Evolutionary conservation across 2,329 filamentous ascomycete species (phyloP).

Genomic region (Xylaria sp.): DNA sequence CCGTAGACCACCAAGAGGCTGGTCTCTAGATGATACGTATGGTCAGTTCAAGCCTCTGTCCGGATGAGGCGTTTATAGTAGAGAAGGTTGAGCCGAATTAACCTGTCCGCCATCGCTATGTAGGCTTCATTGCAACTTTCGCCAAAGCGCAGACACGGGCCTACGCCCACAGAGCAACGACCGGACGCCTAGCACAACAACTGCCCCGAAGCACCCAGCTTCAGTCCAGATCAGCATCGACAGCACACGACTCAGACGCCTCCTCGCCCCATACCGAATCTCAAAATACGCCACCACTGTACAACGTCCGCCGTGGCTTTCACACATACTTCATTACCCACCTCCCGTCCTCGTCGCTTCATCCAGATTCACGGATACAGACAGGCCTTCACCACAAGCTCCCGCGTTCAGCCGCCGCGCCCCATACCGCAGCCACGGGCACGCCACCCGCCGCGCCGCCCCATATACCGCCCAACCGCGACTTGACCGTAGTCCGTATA

Average conservation of each 20-base stretch:
- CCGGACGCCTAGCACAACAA: slow-evolving; percentile 4
- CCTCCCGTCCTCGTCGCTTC: slow-evolving; percentile 87
- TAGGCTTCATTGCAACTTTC: slow-evolving; percentile 40
- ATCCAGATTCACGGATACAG: slow-evolving; percentile 75
- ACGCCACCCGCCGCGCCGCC: slow-evolving; percentile 62
- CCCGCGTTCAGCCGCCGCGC: slow-evolving; percentile 80
- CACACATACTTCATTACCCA: slow-evolving; percentile 98
- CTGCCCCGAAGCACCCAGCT: not conserved
- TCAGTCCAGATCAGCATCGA: slow-evolving; percentile 12
- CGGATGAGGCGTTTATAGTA: slow-evolving; percentile 6
- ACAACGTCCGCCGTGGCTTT: slow-evolving; percentile 58
- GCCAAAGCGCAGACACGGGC: slow-evolving; percentile 29
- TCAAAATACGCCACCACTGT: slow-evolving; percentile 2
- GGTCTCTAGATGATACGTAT: slow-evolving; percentile 40
- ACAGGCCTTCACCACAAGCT: slow-evolving; percentile 78
- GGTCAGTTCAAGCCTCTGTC: slow-evolving; percentile 26
- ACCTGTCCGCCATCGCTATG: slow-evolving; percentile 1
- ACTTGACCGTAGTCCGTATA: slow-evolving; percentile 93
- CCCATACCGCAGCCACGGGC: slow-evolving; percentile 64
- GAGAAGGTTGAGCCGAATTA: slow-evolving; percentile 7
- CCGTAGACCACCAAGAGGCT: slow-evolving; percentile 31
- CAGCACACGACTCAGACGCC: slow-evolving; percentile 9
- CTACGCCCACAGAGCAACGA: slow-evolving; percentile 8
- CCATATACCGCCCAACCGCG: slow-evolving; percentile 64
- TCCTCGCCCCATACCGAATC: slow-evolving; percentile 7